Evolutionary conservation across 352 stramenopile genomes (phyloP).

Genomic region (Phytophthora chlamydospora): DNA sequence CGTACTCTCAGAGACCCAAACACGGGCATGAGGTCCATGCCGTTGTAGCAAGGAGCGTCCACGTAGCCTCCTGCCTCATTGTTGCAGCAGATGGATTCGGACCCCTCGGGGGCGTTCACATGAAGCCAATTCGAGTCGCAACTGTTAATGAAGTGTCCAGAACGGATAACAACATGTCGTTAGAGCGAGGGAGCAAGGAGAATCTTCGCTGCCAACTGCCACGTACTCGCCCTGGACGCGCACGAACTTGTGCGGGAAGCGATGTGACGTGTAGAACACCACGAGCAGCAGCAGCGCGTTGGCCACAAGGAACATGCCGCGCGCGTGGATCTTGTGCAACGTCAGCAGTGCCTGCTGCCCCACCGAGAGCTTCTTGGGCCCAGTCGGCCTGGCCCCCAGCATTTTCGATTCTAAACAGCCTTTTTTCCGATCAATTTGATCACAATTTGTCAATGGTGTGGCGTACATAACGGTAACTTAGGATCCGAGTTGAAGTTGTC

Average conservation of each 20-base stretch:
- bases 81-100: conserved; percentile 66
- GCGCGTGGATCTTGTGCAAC: conserved; percentile 54
- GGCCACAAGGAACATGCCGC: conserved; percentile 45
- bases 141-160: conserved; percentile 29
- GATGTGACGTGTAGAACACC: conserved; percentile 55
- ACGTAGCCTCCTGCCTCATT: conserved; percentile 32
- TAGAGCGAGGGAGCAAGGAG: conserved; percentile 13
- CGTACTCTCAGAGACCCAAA: conserved; percentile 49
- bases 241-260: conserved; percentile 72
- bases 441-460: conserved; percentile 8
- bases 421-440: not conserved
- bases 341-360: conserved; percentile 52
- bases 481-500: conserved; percentile 16
- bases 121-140: conserved; percentile 77
- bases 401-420: conserved; percentile 19
- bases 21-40: conserved; percentile 64
- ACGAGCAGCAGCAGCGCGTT: conserved; percentile 67
- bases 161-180: conserved; percentile 8
- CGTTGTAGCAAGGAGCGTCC: conserved; percentile 62
- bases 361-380: conserved; percentile 35
- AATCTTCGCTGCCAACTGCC: not conserved
- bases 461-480: conserved; percentile 18
- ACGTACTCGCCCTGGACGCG: conserved; percentile 76
- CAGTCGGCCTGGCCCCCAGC: conserved; percentile 12
- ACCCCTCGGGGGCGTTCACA: conserved; percentile 31